Base-by-base conservation (phyloP, 768 basidiomycete genomes). In the Xerocomellus dryophilus region DNA sequence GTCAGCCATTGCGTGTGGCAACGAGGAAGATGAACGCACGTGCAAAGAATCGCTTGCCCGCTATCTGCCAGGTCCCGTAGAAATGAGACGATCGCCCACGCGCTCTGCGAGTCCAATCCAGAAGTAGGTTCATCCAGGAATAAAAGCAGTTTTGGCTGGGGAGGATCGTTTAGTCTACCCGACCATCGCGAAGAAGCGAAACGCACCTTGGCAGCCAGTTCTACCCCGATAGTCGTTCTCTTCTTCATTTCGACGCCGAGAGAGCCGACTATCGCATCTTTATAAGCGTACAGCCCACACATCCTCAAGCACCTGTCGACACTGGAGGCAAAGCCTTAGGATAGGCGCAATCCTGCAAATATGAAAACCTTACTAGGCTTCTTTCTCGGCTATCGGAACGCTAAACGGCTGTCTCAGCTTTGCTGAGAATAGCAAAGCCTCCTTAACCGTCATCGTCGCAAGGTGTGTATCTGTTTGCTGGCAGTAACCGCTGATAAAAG, bases 21-120 rank as follows among this genome's bases (percentile, higher is more conserved):
- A 34, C 35, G n/a, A 23, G 0, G 3, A 14, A 41, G 36, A 38
- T 21, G n/a, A 27, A 73, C 83, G 47, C 61, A 85, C 76, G 90
- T 95, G 84, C 92, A 94, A n/a, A 95, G 74, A 60, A 95, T 93
- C 31, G 90, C 87, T 65, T 93, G 92, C 1, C 93, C 93, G 56
- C 80, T 82, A 54, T 88, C 80, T 8, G 91, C 90, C 29, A 94
- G 81, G 43, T 83, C 79, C 10, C 85, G 77, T 41, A 94, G 73
- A 74, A 94, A 90, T 2, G 76, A 71, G 49, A 91, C 73, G 57
- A 93, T 90, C 5, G 85, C 85, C 89, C 90, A 90, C 3, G 91
- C 90, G 50, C 85, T 88, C 68, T 92, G 90, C 3, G 90, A 91
- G 66, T 93, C 90, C 15, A 94, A 76, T 32, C 92, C 91, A 23